Evolutionary conservation across 2,329 filamentous ascomycete species (phyloP).

Genomic region (Xylariaceae sp.): DNA sequence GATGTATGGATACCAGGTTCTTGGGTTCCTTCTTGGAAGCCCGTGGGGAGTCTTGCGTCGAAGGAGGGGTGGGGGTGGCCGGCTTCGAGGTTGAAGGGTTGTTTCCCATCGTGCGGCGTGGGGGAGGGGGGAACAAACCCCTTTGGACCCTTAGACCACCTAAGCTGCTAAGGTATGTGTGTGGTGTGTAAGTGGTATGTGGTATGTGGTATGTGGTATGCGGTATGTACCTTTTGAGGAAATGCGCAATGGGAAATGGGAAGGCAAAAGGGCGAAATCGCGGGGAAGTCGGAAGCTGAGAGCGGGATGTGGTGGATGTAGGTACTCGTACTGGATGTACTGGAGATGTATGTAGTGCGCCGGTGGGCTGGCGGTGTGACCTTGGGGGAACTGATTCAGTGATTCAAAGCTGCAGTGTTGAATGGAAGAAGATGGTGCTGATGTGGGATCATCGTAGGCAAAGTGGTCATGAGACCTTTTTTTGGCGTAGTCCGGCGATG

Average conservation of each 20-base stretch:
- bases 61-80: conserved; percentile 37
- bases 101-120: conserved; percentile 46
- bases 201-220: too few relatives aligned
- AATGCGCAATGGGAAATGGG: neutral
- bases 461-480: conserved; percentile 35
- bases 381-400: conserved; percentile 13
- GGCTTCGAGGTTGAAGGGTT: conserved; percentile 46
- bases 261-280: conserved; percentile 14
- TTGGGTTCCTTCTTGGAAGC: conserved; percentile 48
- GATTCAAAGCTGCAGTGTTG: conserved; percentile 18
- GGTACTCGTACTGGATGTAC: too few relatives aligned
- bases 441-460: conserved; percentile 33
- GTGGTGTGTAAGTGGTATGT: too few relatives aligned
- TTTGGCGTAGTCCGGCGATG: conserved; percentile 26
- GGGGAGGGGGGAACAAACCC: conserved; percentile 19
- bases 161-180: too few relatives aligned
- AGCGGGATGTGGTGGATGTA: conserved; percentile 26
- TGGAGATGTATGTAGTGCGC: too few relatives aligned
- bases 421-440: conserved; percentile 1
- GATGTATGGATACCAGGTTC: conserved; percentile 59
- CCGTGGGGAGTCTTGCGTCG: conserved; percentile 38
- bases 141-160: conserved; percentile 1
- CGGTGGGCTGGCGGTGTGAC: conserved; percentile 24
- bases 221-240: too few relatives aligned
- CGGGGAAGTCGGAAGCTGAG: conserved; percentile 28